Evolutionary conservation across 2,329 filamentous ascomycete species (phyloP), one percentile per base, ranked within the genome.

Genomic region (Diaporthe australafricana): DNA sequence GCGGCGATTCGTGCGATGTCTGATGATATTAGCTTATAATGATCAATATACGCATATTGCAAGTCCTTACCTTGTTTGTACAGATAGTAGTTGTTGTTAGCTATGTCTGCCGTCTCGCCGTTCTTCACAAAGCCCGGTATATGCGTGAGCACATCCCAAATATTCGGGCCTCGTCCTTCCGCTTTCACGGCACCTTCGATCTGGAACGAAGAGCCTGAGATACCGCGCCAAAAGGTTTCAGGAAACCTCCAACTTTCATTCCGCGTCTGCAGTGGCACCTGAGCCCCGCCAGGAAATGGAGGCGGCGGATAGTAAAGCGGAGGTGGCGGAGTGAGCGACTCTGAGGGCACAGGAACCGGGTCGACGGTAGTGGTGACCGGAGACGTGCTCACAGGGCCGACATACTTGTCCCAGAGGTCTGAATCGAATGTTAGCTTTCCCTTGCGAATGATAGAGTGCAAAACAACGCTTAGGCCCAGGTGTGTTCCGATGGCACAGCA

Each of bases 171-270:
- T 22, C 66, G 53, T 17, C 66, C 53, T 17, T 60, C 66, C 17
- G 66, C 66, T 22, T 69, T 60, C 9, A 69, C 66, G 12, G 66
- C 66, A 3, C 66, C 66, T 22, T 69, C 66, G 11, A 50, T 38
- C 16, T 69, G 66, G 22, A 69, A 69, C 5, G 66, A n/a, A 1
- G 66, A 60, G 27, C 66, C 40, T 16, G 66, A 27, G 6, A 69
- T 30, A 22, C 66, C 66, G 42, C 53, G 53, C 66, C 42, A 50
- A 30, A 69, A 69, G 53, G 30, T 27, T 45, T 60, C 42, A 12
- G 66, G 66, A 16, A 69, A 69, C 11, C 27, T 50, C 66, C 66
- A 69, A 22, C 53, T 69, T 16, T 69, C 66, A 27, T 69, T 69
- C 8, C 17, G 30, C 9, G 5, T 40, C 42, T 42, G 42, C 14